phyloP scores from a whole-genome alignment of 208 protist species.

The Wallacemonas sp. region DNA sequence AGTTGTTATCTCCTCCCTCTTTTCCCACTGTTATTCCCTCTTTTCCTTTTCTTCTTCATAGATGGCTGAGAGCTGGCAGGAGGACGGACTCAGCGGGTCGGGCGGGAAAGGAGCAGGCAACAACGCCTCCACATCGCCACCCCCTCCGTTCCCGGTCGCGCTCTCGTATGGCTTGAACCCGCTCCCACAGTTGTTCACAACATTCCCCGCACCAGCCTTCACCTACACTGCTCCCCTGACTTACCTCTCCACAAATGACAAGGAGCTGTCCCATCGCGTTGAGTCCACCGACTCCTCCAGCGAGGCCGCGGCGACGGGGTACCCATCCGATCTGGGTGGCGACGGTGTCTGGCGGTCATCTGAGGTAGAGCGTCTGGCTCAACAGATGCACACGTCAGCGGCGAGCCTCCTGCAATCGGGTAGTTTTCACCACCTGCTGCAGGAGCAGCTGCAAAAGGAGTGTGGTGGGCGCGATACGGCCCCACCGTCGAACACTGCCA shows the following conservation, averaged over 20 bases:
- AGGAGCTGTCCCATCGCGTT: background rate
- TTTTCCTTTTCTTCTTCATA: constrained; percentile 7
- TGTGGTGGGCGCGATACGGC: background rate
- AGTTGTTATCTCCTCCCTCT: no score
- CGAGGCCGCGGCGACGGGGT: constrained; percentile 10
- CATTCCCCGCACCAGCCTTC: constrained; percentile 38
- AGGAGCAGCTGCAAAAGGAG: constrained; percentile 49
- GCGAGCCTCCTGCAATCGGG: constrained; percentile 32
- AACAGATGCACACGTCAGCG: constrained; percentile 37
- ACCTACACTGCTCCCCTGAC: constrained; percentile 7
- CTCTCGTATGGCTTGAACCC: constrained; percentile 35
- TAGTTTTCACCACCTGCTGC: constrained; percentile 32
- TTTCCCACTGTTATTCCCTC: constrained; percentile 4
- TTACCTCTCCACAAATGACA: background rate
- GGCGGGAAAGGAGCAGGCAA: background rate
- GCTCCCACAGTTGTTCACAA: constrained; percentile 46
- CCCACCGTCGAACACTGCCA: background rate
- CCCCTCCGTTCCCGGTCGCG: constrained; percentile 23
- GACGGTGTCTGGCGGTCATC: constrained; percentile 5
- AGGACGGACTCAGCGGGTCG: background rate
- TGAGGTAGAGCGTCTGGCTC: constrained; percentile 25
- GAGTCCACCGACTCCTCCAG: constrained; percentile 1
- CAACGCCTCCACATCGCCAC: constrained; percentile 11
- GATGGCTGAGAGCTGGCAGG: constrained; percentile 3
- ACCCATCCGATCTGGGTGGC: background rate